These are phyloP conservation scores for Rhodamnia rubescens DNA, from an alignment of 345 rosid genomes.

Conservation along the genomic window DNA sequence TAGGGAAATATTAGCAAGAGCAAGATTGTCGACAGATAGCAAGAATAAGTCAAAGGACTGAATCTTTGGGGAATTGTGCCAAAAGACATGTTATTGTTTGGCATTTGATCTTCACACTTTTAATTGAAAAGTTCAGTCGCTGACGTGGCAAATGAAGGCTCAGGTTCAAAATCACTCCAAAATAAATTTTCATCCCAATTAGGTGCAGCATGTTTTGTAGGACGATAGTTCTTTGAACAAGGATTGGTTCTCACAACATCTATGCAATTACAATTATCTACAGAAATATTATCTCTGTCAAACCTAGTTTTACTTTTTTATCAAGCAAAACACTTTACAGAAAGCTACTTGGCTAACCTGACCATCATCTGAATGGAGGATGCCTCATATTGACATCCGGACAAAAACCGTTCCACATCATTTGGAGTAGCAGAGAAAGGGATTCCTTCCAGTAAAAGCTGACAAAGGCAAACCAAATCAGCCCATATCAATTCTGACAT, in stretches of 20 bases:
- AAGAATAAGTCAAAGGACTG: neutral
- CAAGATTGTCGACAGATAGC: neutral
- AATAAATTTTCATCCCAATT: neutral
- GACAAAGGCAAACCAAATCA: conserved; percentile 1
- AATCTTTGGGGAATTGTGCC: neutral
- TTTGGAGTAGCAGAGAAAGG: conserved; percentile 35
- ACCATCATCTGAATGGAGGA: conserved; percentile 26
- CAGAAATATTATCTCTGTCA: neutral
- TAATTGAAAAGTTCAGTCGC: neutral
- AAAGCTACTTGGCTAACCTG: conserved; percentile 21
- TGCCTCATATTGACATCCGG: conserved; percentile 48
- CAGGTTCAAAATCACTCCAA: neutral
- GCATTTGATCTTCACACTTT: neutral
- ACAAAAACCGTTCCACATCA: conserved; percentile 64
- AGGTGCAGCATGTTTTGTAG: neutral
- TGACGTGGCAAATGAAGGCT: neutral
- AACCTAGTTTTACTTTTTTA: neutral
- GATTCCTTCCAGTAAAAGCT: conserved; percentile 58
- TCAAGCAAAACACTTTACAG: neutral
- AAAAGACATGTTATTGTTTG: neutral
- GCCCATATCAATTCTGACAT: neutral
- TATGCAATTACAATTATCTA: neutral
- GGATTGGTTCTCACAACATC: neutral
- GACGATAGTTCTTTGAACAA: neutral
- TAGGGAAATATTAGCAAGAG: neutral